Conservation (phyloP, 2,329 filamentous ascomycete species). For the Fusarium sp. region DNA sequence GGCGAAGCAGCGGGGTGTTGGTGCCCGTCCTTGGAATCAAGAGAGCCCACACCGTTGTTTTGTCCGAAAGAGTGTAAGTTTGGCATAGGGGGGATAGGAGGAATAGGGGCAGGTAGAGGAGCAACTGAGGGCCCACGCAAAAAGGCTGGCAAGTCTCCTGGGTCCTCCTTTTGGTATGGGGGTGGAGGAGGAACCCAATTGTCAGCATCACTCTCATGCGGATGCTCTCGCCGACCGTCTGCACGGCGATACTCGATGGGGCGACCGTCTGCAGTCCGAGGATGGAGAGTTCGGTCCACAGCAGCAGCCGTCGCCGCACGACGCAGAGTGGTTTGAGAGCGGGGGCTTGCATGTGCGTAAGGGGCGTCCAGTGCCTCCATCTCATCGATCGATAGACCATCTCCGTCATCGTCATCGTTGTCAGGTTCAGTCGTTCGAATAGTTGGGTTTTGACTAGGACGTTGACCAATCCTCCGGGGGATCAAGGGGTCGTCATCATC, state of each 20-base stretch:
- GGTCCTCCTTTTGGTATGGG: constrained; percentile 77
- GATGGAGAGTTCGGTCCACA: constrained; percentile 75
- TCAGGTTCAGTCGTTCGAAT: constrained; percentile 32
- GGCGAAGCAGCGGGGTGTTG: constrained; percentile 12
- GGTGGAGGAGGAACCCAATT: constrained; percentile 90
- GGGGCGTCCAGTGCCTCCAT: constrained; percentile 76
- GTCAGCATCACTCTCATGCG: constrained; percentile 88
- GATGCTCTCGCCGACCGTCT: constrained; percentile 77
- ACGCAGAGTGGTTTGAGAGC: constrained; percentile 76
- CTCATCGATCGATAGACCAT: constrained; percentile 63
- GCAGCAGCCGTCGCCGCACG: constrained; percentile 83
- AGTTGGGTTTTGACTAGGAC: constrained; percentile 40
- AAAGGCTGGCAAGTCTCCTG: constrained; percentile 67
- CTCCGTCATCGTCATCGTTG: constrained; percentile 53
- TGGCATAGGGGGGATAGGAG: constrained; percentile 41
- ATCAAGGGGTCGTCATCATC: constrained; percentile 63
- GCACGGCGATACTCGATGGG: constrained; percentile 74
- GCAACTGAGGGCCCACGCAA: constrained; percentile 62
- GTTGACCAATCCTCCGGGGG: constrained; percentile 59
- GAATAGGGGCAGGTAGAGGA: constrained; percentile 45
- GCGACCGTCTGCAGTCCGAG: constrained; percentile 64
- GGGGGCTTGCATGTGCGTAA: constrained; percentile 78
- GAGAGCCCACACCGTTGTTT: neutral
- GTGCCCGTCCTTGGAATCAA: constrained; percentile 13
- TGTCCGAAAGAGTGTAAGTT: neutral